Evolutionary conservation across 805 yeast species (phyloP).

Genomic region (Kodamaea laetipori): DNA sequence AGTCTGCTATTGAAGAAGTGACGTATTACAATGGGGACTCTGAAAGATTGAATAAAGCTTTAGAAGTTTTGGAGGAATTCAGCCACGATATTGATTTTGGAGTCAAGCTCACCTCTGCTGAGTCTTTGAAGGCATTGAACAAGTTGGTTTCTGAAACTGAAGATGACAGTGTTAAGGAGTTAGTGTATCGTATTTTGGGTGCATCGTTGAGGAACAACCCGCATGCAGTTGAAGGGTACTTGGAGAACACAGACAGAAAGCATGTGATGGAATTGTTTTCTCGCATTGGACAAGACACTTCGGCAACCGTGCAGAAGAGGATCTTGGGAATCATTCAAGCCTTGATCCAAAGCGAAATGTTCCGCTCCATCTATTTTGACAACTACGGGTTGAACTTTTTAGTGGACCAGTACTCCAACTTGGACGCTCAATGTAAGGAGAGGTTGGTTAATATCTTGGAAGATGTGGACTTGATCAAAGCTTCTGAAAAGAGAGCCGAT

Average conservation of each 20-base stretch:
- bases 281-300: slow-evolving; percentile 11
- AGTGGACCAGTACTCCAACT: slow-evolving; percentile 28
- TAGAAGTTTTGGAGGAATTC: slow-evolving; percentile 55
- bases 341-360: slow-evolving; percentile 38
- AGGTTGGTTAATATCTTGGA: slow-evolving; percentile 50
- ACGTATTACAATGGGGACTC: slow-evolving; percentile 20
- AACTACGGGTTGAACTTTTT: slow-evolving; percentile 27
- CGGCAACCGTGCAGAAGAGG: slow-evolving; percentile 46
- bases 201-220: slow-evolving; percentile 75
- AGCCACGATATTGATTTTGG: slow-evolving; percentile 72
- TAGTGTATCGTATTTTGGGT: slow-evolving; percentile 60
- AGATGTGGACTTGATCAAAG: slow-evolving; percentile 36
- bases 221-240: slow-evolving; percentile 47
- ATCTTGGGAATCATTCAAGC: slow-evolving; percentile 55
- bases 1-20: slow-evolving; percentile 25
- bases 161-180: slow-evolving; percentile 43
- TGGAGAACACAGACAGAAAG: slow-evolving; percentile 18
- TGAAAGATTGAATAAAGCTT: slow-evolving; percentile 26
- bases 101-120: slow-evolving; percentile 41
- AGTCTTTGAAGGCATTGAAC: slow-evolving; percentile 29
- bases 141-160: slow-evolving; percentile 18
- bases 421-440: slow-evolving; percentile 32
- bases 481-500: slow-evolving; percentile 9
- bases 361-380: slow-evolving; percentile 32
- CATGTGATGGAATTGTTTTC: slow-evolving; percentile 25